Conservation (phyloP, 2,329 filamentous ascomycete genomes). For the Ilyonectria robusta region DNA sequence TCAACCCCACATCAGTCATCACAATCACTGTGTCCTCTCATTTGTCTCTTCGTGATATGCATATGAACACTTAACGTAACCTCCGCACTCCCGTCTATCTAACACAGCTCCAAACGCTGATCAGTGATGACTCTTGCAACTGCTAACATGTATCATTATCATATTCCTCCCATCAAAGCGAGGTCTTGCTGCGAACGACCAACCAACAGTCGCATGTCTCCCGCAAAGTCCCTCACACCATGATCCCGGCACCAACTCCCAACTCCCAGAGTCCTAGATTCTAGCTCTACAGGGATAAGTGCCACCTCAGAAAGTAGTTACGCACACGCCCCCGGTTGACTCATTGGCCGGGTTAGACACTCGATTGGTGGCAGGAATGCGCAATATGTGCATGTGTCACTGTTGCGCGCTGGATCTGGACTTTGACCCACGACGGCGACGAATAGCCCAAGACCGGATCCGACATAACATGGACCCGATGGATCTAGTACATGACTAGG, state of each 20-base stretch:
- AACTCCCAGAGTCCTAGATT: constrained; percentile 29
- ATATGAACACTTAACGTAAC: neutral
- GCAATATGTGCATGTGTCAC: neutral
- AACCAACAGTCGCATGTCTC: neutral
- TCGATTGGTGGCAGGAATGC: constrained; percentile 2
- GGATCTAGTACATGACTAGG: neutral
- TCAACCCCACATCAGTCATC: constrained; percentile 36
- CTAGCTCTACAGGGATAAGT: constrained; percentile 7
- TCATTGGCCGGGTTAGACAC: constrained; percentile 2
- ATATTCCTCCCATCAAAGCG: neutral
- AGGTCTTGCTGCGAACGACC: neutral
- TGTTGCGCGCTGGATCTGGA: neutral
- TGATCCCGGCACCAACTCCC: constrained; percentile 7
- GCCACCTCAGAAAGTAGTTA: neutral
- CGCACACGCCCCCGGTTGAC: constrained; percentile 5
- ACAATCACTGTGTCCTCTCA: neutral
- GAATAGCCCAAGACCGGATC: neutral
- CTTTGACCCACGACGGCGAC: too few species aligned
- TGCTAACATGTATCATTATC: neutral
- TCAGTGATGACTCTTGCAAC: neutral
- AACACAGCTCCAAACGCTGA: neutral
- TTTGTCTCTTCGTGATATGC: constrained; percentile 8
- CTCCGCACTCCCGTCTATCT: neutral
- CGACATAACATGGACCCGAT: neutral
- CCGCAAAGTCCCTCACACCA: constrained; percentile 9